These are phyloP conservation scores for Ganoderma multipileum DNA, from an alignment of 1,284 basidiomycete genomes.

Conservation along the genomic window DNA sequence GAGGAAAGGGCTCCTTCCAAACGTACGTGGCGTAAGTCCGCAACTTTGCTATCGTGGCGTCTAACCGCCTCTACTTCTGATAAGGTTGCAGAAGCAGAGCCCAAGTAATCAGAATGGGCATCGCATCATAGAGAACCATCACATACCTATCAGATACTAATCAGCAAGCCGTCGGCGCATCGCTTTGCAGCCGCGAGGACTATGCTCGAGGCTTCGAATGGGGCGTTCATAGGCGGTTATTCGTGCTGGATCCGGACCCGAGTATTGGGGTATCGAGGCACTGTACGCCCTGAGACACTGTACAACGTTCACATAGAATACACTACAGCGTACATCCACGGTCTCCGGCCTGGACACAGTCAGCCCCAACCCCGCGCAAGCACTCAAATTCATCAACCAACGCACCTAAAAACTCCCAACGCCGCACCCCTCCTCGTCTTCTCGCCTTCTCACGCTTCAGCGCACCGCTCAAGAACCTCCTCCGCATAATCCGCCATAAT, in stretches of 20 bases:
- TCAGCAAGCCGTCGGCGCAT: neutral
- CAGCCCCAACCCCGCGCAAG: neutral
- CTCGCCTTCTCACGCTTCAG: neutral
- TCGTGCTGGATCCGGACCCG: neutral
- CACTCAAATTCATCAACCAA: neutral
- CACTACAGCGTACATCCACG: neutral
- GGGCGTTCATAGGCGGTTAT: neutral
- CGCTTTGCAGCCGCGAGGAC: neutral
- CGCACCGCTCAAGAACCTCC: constrained; percentile 41
- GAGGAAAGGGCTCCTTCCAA: neutral
- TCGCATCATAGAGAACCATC: neutral
- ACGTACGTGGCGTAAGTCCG: neutral
- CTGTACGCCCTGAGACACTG: neutral
- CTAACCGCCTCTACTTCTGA: neutral
- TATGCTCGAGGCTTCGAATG: neutral
- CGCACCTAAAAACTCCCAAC: neutral
- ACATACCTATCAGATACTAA: neutral
- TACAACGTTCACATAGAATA: neutral
- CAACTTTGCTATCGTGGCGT: neutral
- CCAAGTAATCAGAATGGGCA: neutral
- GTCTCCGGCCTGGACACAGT: neutral
- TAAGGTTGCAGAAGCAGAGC: neutral
- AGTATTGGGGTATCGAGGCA: neutral
- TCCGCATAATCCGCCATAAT: constrained; percentile 58
- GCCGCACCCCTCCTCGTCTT: neutral